These are phyloP conservation scores for Pseudonitzschia multistriata DNA, from an alignment of 108 stramenopile species.

Conservation along the genomic window DNA sequence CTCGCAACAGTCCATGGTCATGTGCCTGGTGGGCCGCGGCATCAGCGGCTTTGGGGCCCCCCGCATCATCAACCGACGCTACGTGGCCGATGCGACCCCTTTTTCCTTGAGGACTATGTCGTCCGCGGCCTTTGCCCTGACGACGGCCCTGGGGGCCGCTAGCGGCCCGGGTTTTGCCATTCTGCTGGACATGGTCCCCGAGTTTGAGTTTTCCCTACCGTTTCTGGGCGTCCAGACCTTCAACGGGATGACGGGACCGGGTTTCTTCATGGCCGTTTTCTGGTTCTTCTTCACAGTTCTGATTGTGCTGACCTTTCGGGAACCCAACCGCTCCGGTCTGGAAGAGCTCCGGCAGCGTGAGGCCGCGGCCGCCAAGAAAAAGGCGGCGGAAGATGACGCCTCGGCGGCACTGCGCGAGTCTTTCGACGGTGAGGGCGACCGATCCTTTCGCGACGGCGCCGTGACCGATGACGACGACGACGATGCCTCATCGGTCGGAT, in stretches of 20 bases:
- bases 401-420: background rate
- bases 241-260: conserved; percentile 68
- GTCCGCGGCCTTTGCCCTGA: conserved; percentile 66
- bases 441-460: background rate
- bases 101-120: conserved; percentile 60
- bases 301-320: conserved; percentile 38
- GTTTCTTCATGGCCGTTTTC: conserved; percentile 55
- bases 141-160: conserved; percentile 69
- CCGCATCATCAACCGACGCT: conserved; percentile 71
- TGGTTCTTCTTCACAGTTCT: conserved; percentile 47
- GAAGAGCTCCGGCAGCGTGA: conserved; percentile 45
- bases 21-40: conserved; percentile 71
- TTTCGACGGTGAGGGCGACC: background rate
- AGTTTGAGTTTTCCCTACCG: conserved; percentile 55
- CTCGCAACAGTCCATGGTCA: conserved; percentile 49
- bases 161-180: conserved; percentile 74
- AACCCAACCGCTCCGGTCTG: conserved; percentile 56
- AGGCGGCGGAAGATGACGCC: background rate
- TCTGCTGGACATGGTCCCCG: conserved; percentile 44
- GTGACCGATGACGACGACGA: background rate
- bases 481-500: conserved; percentile 8
- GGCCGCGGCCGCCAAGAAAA: background rate
- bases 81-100: conserved; percentile 75
- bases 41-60: conserved; percentile 80
- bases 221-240: conserved; percentile 50